A percentile compares a stretch with the other conserved stretches of the same genome.
phyloP scores from a whole-genome alignment of 495 filamentous ascomycete species.

The Cladorrhinum samala region DNA sequence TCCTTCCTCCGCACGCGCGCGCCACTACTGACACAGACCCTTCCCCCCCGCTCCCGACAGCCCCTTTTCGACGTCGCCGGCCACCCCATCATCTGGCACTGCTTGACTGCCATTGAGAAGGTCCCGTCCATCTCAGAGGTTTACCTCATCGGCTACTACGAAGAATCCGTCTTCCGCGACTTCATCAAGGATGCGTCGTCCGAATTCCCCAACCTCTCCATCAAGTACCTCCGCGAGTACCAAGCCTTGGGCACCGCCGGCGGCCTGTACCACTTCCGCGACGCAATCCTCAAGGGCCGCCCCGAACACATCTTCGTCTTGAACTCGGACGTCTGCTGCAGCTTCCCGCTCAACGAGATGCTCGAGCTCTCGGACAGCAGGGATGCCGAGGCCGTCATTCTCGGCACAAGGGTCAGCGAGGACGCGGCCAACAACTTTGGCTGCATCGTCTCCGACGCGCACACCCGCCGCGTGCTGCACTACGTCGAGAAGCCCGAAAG shows the following conservation, averaged over 20 bases:
- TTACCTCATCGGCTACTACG: slow-evolving; percentile 97
- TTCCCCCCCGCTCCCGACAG: slow-evolving; percentile 38
- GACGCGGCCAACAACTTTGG: slow-evolving; percentile 94
- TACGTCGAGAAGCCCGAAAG: slow-evolving; percentile 99
- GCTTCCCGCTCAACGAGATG: slow-evolving; percentile 95
- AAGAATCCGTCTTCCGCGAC: slow-evolving; percentile 91
- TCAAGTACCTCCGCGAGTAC: slow-evolving; percentile 97
- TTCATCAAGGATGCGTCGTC: slow-evolving; percentile 87
- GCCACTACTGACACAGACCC: slow-evolving; percentile 5
- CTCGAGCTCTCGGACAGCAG: slow-evolving; percentile 87
- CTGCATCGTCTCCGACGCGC: slow-evolving; percentile 92
- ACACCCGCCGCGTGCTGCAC: slow-evolving; percentile 93
- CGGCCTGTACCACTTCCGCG: slow-evolving; percentile 97
- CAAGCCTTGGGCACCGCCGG: slow-evolving; percentile 93
- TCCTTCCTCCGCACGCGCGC: slow-evolving; percentile 13
- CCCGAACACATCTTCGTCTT: slow-evolving; percentile 95
- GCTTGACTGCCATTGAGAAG: slow-evolving; percentile 84
- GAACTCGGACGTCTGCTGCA: slow-evolving; percentile 99
- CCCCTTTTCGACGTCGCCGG: slow-evolving; percentile 98
- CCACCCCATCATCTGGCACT: slow-evolving; percentile 97
- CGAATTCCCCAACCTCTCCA: slow-evolving; percentile 82
- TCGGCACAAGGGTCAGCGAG: slow-evolving; percentile 87
- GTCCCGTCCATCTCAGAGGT: slow-evolving; percentile 93
- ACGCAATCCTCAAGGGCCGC: slow-evolving; percentile 94
- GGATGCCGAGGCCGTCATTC: slow-evolving; percentile 94